Base-by-base conservation (phyloP, 805 yeast genomes). In the Candida maesae region DNA sequence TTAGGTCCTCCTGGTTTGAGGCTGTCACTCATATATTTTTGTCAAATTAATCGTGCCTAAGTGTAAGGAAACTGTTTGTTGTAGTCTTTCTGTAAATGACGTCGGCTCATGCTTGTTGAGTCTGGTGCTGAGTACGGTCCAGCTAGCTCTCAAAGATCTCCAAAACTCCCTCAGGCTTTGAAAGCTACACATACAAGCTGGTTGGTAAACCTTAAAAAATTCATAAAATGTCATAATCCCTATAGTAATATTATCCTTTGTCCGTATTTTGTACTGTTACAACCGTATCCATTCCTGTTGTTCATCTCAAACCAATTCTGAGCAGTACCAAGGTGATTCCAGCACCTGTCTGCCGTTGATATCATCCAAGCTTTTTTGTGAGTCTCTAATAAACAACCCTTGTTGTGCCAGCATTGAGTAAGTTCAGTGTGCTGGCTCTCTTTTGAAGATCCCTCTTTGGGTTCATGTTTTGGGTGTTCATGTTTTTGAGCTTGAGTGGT, bases 401-500 rank as follows among this genome's bases (percentile, higher is more conserved):
- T 14, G 39, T 20, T 7, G 24, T 21, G 12, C 46, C 50, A 21
- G 43, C 36, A 24, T 39, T 41, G 17, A 44, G 37, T 20, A 47
- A 24, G 41, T 42, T 38, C 35, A 47, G 37, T 6, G 44, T 33
- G 10, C 38, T 26, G 3, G 44, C 38, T 24, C 43, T 39, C 20
- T 30, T 44, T 26, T 38, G 27, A 28, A 42, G 5, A 9, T 47
- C 46, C 16, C 20, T 39, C 27, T 37, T 38, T 23, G 46, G 42
- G 12, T 44, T 39, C 3, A 27, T 23, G 2, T 37, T 33, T 12
- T 21, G 33, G 4, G 42, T 49, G 41, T 52, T 55, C 42, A 50
- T 41, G 35, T 47, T 51, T 39, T 55, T 52, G 11, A 44, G 35
- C 41, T 46, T 51, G 23, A 57, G 44, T 15, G 60, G 57, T 33